Evolutionary conservation across 2,329 filamentous ascomycete species (phyloP), one percentile per base, ranked within the genome.

Genomic region (Coleophoma crateriformis): DNA sequence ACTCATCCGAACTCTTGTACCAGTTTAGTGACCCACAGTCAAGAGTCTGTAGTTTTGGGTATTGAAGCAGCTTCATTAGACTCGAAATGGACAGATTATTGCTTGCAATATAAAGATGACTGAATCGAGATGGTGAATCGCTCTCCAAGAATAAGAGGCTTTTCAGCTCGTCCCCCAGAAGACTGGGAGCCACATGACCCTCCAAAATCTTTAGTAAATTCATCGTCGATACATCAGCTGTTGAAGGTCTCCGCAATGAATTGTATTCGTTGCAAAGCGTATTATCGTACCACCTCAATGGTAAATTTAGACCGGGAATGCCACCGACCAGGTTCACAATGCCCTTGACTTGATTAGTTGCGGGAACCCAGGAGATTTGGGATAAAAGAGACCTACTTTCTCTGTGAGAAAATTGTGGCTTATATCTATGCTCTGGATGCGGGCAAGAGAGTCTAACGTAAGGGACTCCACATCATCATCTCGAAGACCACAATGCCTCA

Each of bases 351-450:
- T 19, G 12, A 14, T 41, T 41, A 41, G 15, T 15, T 12, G 17
- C 17, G 11, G 39, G 7, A 19, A 7, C 13, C 19, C 2, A 3
- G 27, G 27, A 27, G 6, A 41, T 8, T 22, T 17, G 3, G 39
- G 7, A 22, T 13, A 41, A 22, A 4, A 15, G 22, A 3, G 15
- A 20, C 17, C 11, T 4, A 41, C 39, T 34, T 45, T 44, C 33
- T 56, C 49, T 6, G 56, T 56, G 38, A 58, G 49, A 33, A 54
- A 49, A 19, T 58, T 58, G 12, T 52, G 43, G 35, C 52, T 54
- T 12, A 58, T 42, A 48, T 58, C 56, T 33, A 58, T 27, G 45
- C 56, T 58, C 33, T 52, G 50, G n/a, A 58, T 41, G 4, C 27
- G 38, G 17, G 43, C 33, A 2, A 51, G 39, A 7, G 39, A 19